A percentile compares a stretch with the other conserved stretches of the same genome.
These are phyloP conservation scores for Primulina huaijiensis DNA, from an alignment of 257 asterid genomes.

Conservation along the genomic window DNA sequence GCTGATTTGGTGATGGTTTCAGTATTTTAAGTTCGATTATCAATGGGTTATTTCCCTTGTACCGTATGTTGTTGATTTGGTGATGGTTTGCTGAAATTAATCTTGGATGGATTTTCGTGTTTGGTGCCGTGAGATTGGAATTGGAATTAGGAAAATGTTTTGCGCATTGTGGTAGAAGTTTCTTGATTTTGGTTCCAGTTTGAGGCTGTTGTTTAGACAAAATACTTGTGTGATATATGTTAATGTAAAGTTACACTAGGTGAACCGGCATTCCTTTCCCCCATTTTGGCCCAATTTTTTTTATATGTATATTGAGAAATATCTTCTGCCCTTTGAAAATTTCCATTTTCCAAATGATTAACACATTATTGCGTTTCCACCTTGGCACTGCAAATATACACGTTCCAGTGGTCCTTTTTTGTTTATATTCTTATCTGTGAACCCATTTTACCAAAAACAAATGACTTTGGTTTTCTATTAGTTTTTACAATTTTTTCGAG, in stretches of 20 bases:
- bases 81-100: constrained; percentile 9
- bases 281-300: not conserved
- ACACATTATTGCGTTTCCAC: not conserved
- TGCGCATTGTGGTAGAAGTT: not conserved
- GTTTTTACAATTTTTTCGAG: constrained; percentile 2
- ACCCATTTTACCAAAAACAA: not conserved
- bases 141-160: not conserved
- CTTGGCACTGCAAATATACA: not conserved
- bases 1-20: not conserved
- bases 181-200: not conserved
- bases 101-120: not conserved
- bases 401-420: not conserved
- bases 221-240: not conserved
- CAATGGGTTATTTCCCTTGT: not conserved
- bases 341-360: not conserved
- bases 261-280: not conserved
- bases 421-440: not conserved
- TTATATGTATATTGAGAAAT: not conserved
- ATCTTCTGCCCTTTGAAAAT: not conserved
- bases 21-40: constrained; percentile 6
- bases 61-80: not conserved
- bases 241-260: not conserved
- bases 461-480: not conserved
- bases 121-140: not conserved
- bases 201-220: not conserved